Evolutionary conservation across 345 rosid genomes (phyloP), one percentile per base, ranked within the genome.

Genomic region (Eucalyptus victrix): DNA sequence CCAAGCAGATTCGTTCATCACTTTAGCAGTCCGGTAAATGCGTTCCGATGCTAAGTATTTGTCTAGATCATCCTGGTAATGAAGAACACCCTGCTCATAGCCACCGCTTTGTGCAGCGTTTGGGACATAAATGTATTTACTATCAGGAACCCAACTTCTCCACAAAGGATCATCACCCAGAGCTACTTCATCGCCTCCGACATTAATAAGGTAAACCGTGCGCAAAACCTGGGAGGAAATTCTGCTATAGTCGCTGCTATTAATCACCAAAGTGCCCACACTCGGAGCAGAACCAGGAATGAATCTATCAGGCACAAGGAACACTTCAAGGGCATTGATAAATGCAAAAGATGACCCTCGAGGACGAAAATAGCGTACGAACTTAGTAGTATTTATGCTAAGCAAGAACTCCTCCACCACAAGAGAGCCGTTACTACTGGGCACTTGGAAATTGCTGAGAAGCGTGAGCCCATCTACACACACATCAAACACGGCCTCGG

Each of bases 291-390:
- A 23, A 62, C 89, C 87, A 21, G 81, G 60, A 54, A 93, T 88
- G 72, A 94, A 91, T 65, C 92, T 86, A 5, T 87, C 83, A 21
- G 92, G 94, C 30, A 90, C 92, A 21, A 67, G 90, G 89, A 97
- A 95, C 86, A 92, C 94, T 89, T 95, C 97, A 4, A 96, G 92
- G 87, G 98, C 99, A 72, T 94, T 97, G n/a, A 95, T 86, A 86
- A 94, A 89, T 10, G 98, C 94, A 2, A 96, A 88, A 34, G 96
- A 95, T 9, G 92, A 88, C 7, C 3, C 90, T 26, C 50, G 44
- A 6, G 97, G 98, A 8, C 12, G 18, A 87, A 95, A 95, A 18
- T 9, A 83, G 89, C 96, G 87, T 4, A 34, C 23, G 86, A 94
- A 93, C 32, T 85, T 58, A 5, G 87, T 87, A 7, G 58, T 44